These are phyloP conservation scores for Talaromyces atroroseus DNA, from an alignment of 2,329 filamentous ascomycete genomes.

Conservation along the genomic window DNA sequence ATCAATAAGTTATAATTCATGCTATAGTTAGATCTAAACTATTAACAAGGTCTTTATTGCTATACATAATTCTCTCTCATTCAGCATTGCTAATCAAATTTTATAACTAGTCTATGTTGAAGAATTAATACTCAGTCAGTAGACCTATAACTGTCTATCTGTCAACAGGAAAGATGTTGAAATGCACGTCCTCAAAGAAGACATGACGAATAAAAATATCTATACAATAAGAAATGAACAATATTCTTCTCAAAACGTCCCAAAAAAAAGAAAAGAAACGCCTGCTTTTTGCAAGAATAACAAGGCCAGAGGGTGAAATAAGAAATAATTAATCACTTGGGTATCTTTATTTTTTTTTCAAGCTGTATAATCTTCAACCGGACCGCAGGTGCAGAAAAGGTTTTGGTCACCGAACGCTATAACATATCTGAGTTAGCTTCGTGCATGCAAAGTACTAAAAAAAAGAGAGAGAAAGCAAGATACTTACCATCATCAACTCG, in stretches of 20 bases:
- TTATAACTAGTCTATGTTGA: constrained; percentile 3
- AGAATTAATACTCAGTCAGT: not conserved
- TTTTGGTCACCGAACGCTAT: constrained; percentile 84
- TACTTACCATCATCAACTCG: constrained; percentile 79
- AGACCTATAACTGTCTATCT: no score
- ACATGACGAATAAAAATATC: not conserved
- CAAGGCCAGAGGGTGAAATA: not conserved
- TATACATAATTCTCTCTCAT: not conserved
- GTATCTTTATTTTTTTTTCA: constrained; percentile 27
- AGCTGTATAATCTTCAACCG: constrained; percentile 57
- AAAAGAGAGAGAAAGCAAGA: not conserved
- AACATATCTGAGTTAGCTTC: constrained; percentile 20
- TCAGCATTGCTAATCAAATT: not conserved
- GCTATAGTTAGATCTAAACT: not conserved
- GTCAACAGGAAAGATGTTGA: not conserved
- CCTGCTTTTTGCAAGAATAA: constrained; percentile 2
- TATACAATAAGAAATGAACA: not conserved
- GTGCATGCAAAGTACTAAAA: not conserved
- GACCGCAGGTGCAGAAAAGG: constrained; percentile 90
- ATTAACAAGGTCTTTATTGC: no score
- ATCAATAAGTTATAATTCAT: not conserved
- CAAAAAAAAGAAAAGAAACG: constrained; percentile 9
- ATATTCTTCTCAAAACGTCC: constrained; percentile 1
- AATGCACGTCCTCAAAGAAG: not conserved
- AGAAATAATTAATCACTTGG: constrained; percentile 14